Evolutionary conservation across 1,284 basidiomycete genomes (phyloP), one percentile per base, ranked within the genome.

Genomic region (Irpex lacteus): DNA sequence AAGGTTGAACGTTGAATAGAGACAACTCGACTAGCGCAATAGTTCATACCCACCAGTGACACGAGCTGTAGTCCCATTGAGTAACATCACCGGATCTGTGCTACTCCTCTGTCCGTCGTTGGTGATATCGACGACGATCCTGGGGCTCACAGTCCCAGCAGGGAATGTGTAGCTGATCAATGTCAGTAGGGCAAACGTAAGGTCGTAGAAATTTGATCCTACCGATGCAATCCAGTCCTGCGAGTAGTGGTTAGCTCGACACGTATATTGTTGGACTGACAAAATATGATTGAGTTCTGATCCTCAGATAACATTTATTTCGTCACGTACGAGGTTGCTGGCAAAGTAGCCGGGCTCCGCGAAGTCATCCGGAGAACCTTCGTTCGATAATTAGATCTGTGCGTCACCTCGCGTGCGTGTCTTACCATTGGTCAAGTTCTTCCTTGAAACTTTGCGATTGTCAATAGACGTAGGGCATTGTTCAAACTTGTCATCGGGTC

Each of bases 311-410:
- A 13, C 6, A 21, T 3, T 11, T 9, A 11, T 18, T 49, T 50
- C 5, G 19, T 0, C 9, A 67, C 77, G 36, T 68, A 84, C 84
- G 40, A 87, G 75, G 68, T 86, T 87, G 0, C 83, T 82, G 0
- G 85, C 78, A 70, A 88, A 88, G 71, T 87, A 88, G 54, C 87
- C 87, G 0, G 86, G 87, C 11, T 83, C 82, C 5, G 85, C 85
- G 59, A 77, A 79, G 66, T 87, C 86, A 65, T 87, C 86, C 1
- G 85, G 81, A 44, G 77, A 75, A n/a, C 84, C 85, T 86, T 38
- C 5, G 32, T 8, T 9, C 38, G 8, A 54, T 8, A 19, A 44
- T 36, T 50, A 18, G 55, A 11, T 34, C 21, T 15, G 65, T 53
- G n/a, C 13, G 18, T 15, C 26, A 36, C 5, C 36, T 4, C 9